Percentiles rank a stretch among this genome's conserved stretches.
Evolutionary conservation across 805 yeast genomes (phyloP).

Genomic region (Zygosaccharomyces siamensis): DNA sequence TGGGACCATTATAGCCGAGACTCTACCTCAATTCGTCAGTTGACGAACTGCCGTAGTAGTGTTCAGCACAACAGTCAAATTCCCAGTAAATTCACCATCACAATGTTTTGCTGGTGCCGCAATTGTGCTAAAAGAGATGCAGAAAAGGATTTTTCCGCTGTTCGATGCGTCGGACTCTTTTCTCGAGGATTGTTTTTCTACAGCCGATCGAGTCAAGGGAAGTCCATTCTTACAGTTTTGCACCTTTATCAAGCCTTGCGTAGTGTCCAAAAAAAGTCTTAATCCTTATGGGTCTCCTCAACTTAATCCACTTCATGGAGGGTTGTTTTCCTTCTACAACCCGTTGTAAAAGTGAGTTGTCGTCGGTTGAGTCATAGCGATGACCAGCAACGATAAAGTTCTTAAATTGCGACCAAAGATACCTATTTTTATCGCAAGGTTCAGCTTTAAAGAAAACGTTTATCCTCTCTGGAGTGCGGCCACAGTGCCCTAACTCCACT

Average conservation of each 20-base stretch:
- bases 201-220: background rate
- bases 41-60: background rate
- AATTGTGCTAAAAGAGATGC: constrained; percentile 38
- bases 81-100: constrained; percentile 33
- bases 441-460: constrained; percentile 9
- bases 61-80: constrained; percentile 43
- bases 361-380: constrained; percentile 2
- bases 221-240: background rate
- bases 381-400: constrained; percentile 1
- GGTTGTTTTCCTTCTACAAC: background rate
- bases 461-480: background rate
- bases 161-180: background rate
- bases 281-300: constrained; percentile 8
- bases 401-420: constrained; percentile 5
- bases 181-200: background rate
- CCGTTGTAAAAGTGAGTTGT: background rate
- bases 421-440: constrained; percentile 8
- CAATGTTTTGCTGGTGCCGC: constrained; percentile 42
- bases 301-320: constrained; percentile 9
- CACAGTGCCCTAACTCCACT: constrained; percentile 4
- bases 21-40: constrained; percentile 1
- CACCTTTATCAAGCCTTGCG: constrained; percentile 8
- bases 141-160: background rate
- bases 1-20: background rate
- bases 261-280: constrained; percentile 14